Evolutionary conservation across 305 asterid species (phyloP).

Genomic region (Rubia occidens): DNA sequence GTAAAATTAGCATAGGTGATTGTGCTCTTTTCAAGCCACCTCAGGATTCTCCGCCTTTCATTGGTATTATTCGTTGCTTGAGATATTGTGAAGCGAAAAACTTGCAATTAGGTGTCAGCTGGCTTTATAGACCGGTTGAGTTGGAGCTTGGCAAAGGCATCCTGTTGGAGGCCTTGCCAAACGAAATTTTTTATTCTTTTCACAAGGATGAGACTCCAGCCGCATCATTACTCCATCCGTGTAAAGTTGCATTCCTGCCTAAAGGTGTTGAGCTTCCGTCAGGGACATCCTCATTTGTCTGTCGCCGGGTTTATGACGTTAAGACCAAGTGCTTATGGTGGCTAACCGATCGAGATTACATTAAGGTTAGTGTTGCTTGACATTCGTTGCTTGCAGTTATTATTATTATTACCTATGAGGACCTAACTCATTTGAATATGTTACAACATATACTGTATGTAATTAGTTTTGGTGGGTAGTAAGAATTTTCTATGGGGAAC

Average conservation of each 20-base stretch:
- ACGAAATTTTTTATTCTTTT: conserved; percentile 47
- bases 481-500: neutral
- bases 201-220: conserved; percentile 67
- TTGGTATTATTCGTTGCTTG: conserved; percentile 65
- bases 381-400: neutral
- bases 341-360: conserved; percentile 80
- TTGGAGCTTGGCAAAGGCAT: conserved; percentile 69
- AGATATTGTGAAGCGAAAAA: conserved; percentile 37
- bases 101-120: conserved; percentile 59
- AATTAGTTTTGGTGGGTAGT: neutral
- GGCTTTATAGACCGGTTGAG: conserved; percentile 95
- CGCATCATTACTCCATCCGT: conserved; percentile 90
- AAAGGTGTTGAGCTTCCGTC: conserved; percentile 75
- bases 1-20: conserved; percentile 69
- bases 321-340: conserved; percentile 71
- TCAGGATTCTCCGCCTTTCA: conserved; percentile 68
- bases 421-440: neutral
- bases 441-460: neutral
- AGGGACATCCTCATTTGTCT: conserved; percentile 73
- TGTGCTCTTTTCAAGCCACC: conserved; percentile 85
- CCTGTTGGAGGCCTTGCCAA: conserved; percentile 61
- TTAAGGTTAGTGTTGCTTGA: conserved; percentile 52
- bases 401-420: neutral
- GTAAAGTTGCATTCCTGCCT: conserved; percentile 98
- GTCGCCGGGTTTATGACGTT: conserved; percentile 80